A percentile compares a stretch with the other conserved stretches of the same genome.
Conservation (phyloP, 306 rosid genomes). For the Quercus glauca region DNA sequence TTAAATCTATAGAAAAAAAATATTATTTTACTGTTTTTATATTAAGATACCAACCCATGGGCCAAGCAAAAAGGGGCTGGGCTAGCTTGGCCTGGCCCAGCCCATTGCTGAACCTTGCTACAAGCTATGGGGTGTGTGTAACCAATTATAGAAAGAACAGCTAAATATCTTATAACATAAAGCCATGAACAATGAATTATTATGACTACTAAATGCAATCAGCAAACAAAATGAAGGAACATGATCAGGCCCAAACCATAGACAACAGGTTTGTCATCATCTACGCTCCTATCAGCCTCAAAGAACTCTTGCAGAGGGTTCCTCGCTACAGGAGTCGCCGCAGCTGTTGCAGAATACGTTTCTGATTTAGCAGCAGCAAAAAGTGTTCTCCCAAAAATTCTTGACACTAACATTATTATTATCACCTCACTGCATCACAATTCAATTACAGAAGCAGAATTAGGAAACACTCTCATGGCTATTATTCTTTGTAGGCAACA, state of each 20-base stretch:
- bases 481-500: background rate
- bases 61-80: no score
- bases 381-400: constrained; percentile 59
- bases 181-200: background rate
- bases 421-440: constrained; percentile 21
- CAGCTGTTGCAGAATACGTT: constrained; percentile 44
- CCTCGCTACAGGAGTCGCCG: constrained; percentile 33
- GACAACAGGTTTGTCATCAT: constrained; percentile 73
- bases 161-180: background rate
- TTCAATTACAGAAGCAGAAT: background rate
- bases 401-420: constrained; percentile 47
- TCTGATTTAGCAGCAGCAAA: constrained; percentile 65
- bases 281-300: constrained; percentile 61
- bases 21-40: no score
- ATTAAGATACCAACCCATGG: no score
- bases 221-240: background rate
- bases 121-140: no score
- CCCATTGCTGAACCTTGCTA: no score
- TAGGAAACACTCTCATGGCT: background rate
- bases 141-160: background rate
- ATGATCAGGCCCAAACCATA: constrained; percentile 54
- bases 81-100: no score
- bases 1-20: background rate
- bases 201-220: background rate
- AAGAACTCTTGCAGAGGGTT: constrained; percentile 85